Base-by-base conservation (phyloP, 2,329 filamentous ascomycete species). In the Colletotrichum abscissum region DNA sequence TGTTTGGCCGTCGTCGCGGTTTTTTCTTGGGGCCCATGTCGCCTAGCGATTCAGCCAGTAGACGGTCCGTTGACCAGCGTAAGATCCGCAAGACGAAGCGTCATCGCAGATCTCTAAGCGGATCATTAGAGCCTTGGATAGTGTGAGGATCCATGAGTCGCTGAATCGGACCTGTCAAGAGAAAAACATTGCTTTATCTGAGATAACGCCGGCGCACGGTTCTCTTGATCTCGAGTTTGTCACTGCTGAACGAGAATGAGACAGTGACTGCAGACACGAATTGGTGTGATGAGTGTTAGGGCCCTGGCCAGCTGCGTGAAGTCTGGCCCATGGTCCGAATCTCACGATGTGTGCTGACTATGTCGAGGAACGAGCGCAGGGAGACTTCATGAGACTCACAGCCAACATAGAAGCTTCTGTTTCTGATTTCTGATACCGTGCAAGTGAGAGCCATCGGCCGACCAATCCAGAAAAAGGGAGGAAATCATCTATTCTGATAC, bases 21-120 rank as follows among this genome's bases (percentile, higher is more conserved):
- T 19, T 9, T 19, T 14, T 22, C 9, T 6, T 30, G 54, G 33
- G 7, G 6, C 42, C 38, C 46, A 46, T 28, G 30, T n/a, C 30
- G 38, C 58, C 35, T 30, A 26, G 24, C n/a, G 24, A 42, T 62
- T 49, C 67, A 70, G 46, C 60, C 60, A 70, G 33, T 52, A 33
- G 46, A 56, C 60, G 65, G 33, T 52, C 42, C 35, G 33, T 35
- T 55, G 22, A 19, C 16, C n/a, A 35, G 46, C 16, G 24, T 19
- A 60, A 35, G 70, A 70, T 60, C 19, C 65, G 42, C 33, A 62
- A 46, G 26, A 28, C 26, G 22, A n/a, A 52, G 57, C 33, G 46
- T 55, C 63, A 63, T 63, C 56, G 52, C 52, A 63, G 64, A 63
- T 63, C 38, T 14, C 49, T 42, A 19, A 30, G 24, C 22, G 26